Conservation (phyloP, 176 grass and related monocot species). For the Saccharum spontaneum region DNA sequence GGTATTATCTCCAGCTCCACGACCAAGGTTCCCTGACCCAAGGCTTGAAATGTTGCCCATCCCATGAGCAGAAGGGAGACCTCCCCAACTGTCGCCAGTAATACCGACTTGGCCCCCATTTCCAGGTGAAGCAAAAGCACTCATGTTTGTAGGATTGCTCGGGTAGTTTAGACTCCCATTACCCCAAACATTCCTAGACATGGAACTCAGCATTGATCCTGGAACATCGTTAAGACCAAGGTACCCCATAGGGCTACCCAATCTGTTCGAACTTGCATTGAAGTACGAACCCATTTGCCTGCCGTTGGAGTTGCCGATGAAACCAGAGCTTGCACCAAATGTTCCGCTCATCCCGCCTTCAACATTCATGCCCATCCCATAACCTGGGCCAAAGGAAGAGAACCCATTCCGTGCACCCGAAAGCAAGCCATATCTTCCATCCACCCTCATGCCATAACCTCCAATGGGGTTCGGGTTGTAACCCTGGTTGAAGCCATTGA, state of each 20-base stretch:
- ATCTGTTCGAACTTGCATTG: constrained; percentile 65
- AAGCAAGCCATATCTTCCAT: constrained; percentile 70
- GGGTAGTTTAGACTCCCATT: constrained; percentile 57
- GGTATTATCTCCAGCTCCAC: constrained; percentile 42
- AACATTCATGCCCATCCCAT: constrained; percentile 68
- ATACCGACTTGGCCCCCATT: constrained; percentile 37
- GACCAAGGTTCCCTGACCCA: constrained; percentile 38
- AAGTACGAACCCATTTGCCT: constrained; percentile 60
- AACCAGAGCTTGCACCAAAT: constrained; percentile 56
- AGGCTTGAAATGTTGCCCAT: constrained; percentile 48
- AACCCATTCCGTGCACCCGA: constrained; percentile 60
- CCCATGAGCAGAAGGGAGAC: constrained; percentile 45
- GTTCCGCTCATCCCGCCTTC: constrained; percentile 46
- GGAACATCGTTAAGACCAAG: constrained; percentile 58
- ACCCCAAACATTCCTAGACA: constrained; percentile 75
- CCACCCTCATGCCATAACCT: constrained; percentile 82
- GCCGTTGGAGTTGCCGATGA: constrained; percentile 59
- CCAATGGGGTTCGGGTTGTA: constrained; percentile 57
- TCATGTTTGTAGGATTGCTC: constrained; percentile 52
- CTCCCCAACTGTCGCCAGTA: constrained; percentile 51
- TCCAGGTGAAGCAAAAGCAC: constrained; percentile 60
- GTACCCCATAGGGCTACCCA: constrained; percentile 52
- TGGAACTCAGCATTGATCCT: constrained; percentile 62
- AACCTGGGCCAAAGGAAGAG: constrained; percentile 63
- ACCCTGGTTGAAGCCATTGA: constrained; percentile 72